phyloP scores from a whole-genome alignment of 257 asterid genomes.

The Echium plantagineum region DNA sequence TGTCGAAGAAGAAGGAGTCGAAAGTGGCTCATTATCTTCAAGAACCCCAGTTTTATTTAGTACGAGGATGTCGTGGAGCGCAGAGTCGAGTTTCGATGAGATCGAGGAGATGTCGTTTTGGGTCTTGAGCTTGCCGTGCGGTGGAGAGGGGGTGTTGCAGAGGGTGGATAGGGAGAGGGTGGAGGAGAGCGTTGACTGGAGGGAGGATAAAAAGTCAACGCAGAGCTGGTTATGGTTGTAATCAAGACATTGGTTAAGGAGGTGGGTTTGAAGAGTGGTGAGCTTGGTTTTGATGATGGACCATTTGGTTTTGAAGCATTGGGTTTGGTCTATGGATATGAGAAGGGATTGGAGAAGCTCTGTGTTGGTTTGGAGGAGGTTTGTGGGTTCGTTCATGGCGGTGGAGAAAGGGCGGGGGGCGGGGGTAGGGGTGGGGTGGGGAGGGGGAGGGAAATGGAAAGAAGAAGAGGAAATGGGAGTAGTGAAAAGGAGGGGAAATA shows the following conservation, averaged over 20 bases:
- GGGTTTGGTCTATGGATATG: slow-evolving; percentile 36
- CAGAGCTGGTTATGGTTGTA: slow-evolving; percentile 26
- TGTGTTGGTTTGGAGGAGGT: slow-evolving; percentile 8
- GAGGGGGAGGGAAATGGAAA: neutral
- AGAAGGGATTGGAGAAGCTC: slow-evolving; percentile 33
- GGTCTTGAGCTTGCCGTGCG: slow-evolving; percentile 64
- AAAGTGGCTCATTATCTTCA: slow-evolving; percentile 12
- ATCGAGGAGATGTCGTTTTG: slow-evolving; percentile 66
- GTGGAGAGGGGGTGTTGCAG: slow-evolving; percentile 41
- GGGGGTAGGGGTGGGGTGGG: neutral
- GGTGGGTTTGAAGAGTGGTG: slow-evolving; percentile 36
- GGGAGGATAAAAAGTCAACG: slow-evolving; percentile 43
- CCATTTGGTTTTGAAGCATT: slow-evolving; percentile 75
- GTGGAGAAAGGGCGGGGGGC: slow-evolving; percentile 8
- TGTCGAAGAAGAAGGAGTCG: slow-evolving; percentile 11
- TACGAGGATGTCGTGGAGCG: slow-evolving; percentile 55
- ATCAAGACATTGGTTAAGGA: slow-evolving; percentile 27
- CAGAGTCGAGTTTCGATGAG: slow-evolving; percentile 48
- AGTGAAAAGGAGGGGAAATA: neutral
- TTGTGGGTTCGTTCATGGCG: slow-evolving; percentile 50
- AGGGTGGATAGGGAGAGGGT: slow-evolving; percentile 34
- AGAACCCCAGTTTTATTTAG: slow-evolving; percentile 41
- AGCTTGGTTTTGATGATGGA: slow-evolving; percentile 42
- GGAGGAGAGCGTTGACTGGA: slow-evolving; percentile 36
- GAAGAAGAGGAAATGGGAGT: slow-evolving; percentile 1